These are phyloP conservation scores for Arctium lappa DNA, from an alignment of 129 eudicot species.

Conservation along the genomic window DNA sequence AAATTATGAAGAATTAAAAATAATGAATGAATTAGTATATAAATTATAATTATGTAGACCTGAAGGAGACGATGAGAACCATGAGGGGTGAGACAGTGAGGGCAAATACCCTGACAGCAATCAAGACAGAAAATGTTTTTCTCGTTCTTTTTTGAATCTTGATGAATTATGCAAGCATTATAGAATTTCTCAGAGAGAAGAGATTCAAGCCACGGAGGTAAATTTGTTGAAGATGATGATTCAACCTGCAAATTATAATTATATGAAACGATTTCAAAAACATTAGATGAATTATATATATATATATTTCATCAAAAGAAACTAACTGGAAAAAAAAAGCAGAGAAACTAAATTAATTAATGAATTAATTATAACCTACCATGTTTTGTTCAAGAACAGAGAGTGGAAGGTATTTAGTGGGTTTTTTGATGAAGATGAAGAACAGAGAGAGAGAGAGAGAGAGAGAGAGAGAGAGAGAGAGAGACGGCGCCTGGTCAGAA, in stretches of 20 bases:
- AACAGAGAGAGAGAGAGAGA: not conserved
- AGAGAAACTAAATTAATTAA: too few relatives aligned
- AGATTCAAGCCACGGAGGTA: conserved; percentile 65
- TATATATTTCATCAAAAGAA: not conserved
- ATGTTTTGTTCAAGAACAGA: conserved; percentile 14
- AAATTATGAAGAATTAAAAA: not conserved
- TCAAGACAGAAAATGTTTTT: conserved; percentile 80
- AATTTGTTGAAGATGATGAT: conserved; percentile 11
- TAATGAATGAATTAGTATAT: not conserved
- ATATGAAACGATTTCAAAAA: not conserved
- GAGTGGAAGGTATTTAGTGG: not conserved
- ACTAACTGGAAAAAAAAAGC: not conserved
- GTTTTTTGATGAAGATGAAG: not conserved
- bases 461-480: not conserved
- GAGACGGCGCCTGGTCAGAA: conserved; percentile 5
- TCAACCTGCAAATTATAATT: conserved; percentile 33
- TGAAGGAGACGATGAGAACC: conserved; percentile 71
- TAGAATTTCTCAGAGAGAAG: conserved; percentile 64
- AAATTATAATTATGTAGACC: conserved; percentile 27
- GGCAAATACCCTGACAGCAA: conserved; percentile 64
- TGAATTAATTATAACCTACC: conserved; percentile 3
- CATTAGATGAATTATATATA: too few relatives aligned
- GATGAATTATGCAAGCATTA: conserved; percentile 64
- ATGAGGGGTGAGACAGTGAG: conserved; percentile 59
- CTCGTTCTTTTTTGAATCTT: conserved; percentile 61